Evolutionary conservation across 2,329 filamentous ascomycete genomes (phyloP), one percentile per base, ranked within the genome.

Genomic region (Claviceps citrina): DNA sequence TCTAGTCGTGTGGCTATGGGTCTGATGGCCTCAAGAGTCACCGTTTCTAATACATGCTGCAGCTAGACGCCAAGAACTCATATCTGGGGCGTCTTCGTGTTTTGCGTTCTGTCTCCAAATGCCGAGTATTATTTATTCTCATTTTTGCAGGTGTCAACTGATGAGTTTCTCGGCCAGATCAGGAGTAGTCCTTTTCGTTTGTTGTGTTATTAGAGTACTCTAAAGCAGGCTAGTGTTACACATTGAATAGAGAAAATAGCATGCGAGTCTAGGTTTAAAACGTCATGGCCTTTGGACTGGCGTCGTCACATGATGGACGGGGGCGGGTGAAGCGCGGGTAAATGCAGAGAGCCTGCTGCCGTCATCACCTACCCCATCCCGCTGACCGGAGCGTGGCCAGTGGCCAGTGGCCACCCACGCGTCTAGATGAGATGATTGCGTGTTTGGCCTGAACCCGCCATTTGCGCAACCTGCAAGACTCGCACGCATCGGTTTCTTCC

Each of bases 281-380:
- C n/a, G n/a, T n/a, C n/a, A n/a, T n/a, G n/a, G n/a, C n/a, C n/a
- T n/a, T n/a, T n/a, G n/a, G n/a, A n/a, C n/a, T n/a, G n/a, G n/a
- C n/a, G n/a, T n/a, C 48, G 45, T 59, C 56, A 59, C 54, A 54
- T 57, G 56, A 57, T 43, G 27, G n/a, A 34, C 13, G 22, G 8
- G 18, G 5, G 10, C 47, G 54, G 53, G 22, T 49, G 43, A 56
- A 48, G 44, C 27, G 37, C 55, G 51, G 49, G 37, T 51, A 54
- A 56, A 46, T 35, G 44, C 36, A 40, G 43, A 36, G 51, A n/a
- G n/a, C n/a, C n/a, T n/a, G n/a, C n/a, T 55, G 52, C 55, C 54
- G 55, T 59, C 55, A 58, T 58, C 52, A 47, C 42, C n/a, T n/a
- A n/a, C n/a, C n/a, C n/a, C n/a, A n/a, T n/a, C n/a, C n/a, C n/a